Evolutionary conservation across 768 basidiomycete species (phyloP), one percentile per base, ranked within the genome.

Genomic region (Boletus rubescentipes): DNA sequence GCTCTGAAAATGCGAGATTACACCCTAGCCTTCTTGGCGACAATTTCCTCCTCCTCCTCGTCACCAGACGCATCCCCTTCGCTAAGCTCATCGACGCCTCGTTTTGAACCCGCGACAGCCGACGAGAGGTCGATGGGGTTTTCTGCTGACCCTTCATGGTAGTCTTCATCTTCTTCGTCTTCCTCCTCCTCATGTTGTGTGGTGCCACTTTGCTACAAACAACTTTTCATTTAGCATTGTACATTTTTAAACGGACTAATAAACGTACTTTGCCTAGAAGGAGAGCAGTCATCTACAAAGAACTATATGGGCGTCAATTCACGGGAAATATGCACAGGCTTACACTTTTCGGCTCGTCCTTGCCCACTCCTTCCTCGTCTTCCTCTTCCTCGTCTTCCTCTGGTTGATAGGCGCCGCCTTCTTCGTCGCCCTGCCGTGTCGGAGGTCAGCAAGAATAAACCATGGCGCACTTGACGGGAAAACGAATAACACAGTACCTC

Each of bases 1-100:
- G 37, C 11, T 32, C 20, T 26, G 31, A 29, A 18, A 14, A 15
- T 15, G 45, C 9, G 18, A 20, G 34, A 47, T 45, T 57, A 67
- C 41, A 70, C 70, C 49, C 43, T 72, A 12, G 49, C 59, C 46
- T 70, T 70, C 52, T 70, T 70, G 9, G 55, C 5, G 11, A 31
- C 54, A 11, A 18, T 54, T 51, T 56, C 38, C 9, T 35, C 58
- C 20, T 54, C 59, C 0, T 2, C 58, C n/a, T 54, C 59, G 1
- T 2, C 37, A 10, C 41, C 50, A 10, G 21, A 15, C 5, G 23
- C 45, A 21, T 55, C 53, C 4, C 21, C 57, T 11, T 57, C 62
- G 7, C 30, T 18, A 32, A 69, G 59, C 9, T 66, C 68, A 16
- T 64, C 64, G 12, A 10, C 68, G 2, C 55, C 39, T 23, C 68